Evolutionary conservation across 2,329 filamentous ascomycete species (phyloP).

Genomic region (Trichophyton verrucosum): DNA sequence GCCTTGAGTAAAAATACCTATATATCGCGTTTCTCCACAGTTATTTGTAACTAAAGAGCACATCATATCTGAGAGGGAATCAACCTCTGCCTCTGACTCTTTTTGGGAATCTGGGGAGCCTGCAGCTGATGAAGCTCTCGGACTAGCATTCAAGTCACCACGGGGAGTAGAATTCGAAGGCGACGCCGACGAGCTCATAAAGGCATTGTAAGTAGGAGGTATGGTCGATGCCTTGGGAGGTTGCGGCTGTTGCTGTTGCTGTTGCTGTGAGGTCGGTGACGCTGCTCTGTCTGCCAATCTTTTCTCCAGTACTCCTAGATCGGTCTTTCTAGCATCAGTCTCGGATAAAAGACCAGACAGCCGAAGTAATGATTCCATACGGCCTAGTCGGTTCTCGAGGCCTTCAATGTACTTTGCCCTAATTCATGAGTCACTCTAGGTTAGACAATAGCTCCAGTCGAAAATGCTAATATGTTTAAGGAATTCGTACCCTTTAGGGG

Average conservation of each 20-base stretch:
- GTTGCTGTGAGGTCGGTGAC: not conserved
- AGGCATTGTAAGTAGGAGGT: slow-evolving; percentile 20
- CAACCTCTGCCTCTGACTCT: slow-evolving; percentile 57
- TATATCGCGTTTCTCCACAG: slow-evolving; percentile 86
- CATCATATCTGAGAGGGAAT: slow-evolving; percentile 94
- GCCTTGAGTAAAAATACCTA: slow-evolving; percentile 48
- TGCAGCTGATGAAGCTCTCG: slow-evolving; percentile 32
- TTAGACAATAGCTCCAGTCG: slow-evolving; percentile 2
- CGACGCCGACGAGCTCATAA: not conserved
- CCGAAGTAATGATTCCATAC: slow-evolving; percentile 85
- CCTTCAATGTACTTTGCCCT: slow-evolving; percentile 97
- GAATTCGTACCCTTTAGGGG: slow-evolving; percentile 72
- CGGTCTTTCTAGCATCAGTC: slow-evolving; percentile 72
- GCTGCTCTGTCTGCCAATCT: slow-evolving; percentile 45
- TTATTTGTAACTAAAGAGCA: slow-evolving; percentile 94
- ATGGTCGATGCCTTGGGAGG: not conserved
- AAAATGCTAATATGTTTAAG: not conserved
- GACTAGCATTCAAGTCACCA: slow-evolving; percentile 37
- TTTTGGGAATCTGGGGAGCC: slow-evolving; percentile 43
- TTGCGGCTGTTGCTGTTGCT: slow-evolving; percentile 6
- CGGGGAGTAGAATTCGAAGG: slow-evolving; percentile 33
- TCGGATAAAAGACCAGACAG: slow-evolving; percentile 77
- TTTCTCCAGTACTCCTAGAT: slow-evolving; percentile 78
- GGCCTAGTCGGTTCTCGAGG: slow-evolving; percentile 82
- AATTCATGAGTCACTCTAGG: not conserved